Base-by-base conservation (phyloP, 2,329 filamentous ascomycete species). In the Venturia asperata region DNA sequence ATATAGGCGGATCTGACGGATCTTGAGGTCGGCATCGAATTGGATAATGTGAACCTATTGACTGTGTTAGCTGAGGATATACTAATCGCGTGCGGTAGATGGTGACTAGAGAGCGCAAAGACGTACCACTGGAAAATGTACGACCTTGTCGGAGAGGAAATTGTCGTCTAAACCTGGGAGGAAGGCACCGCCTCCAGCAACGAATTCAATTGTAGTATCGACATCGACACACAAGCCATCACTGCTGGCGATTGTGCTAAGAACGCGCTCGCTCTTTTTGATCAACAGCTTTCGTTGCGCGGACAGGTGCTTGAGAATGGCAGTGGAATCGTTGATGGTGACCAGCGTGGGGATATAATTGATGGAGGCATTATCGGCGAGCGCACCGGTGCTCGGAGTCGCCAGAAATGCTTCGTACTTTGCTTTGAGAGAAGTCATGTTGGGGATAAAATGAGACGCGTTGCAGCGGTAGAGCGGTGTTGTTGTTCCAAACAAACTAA, bases 321-420 rank as follows among this genome's bases (percentile, higher is more conserved):
- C 85, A 63, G 86, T 82, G 60, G 88, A 77, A 70, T 90, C 87
- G 68, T 83, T 81, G 73, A 95, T 81, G 68, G 85, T 85, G 42
- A 87, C 91, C 15, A 92, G 88, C 9, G 93, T 96, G 65, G 92
- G 91, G 75, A 97, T 88, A 80, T 97, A 99, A 81, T 93, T 87
- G 70, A 82, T 74, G 15, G 77, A 74, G 61, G 80, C 79, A 68
- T 77, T 74, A 64, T 75, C 74, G 60, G 79, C 76, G 58, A 82
- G 76, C 49, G 74, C 76, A 61, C 73, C 74, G 61, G 75, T 70
- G 65, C 72, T 76, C 21, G 80, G 80, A 63, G 72, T 74, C 66
- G 74, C 75, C 65, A 82, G 72, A 70, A 81, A 82, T 6, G 72
- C 71, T 67, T 77, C 70, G 71, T 82, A 82, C 56, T 70, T 72